phyloP scores from a whole-genome alignment of 2,329 filamentous ascomycete genomes.

The Aspergillus piperis region DNA sequence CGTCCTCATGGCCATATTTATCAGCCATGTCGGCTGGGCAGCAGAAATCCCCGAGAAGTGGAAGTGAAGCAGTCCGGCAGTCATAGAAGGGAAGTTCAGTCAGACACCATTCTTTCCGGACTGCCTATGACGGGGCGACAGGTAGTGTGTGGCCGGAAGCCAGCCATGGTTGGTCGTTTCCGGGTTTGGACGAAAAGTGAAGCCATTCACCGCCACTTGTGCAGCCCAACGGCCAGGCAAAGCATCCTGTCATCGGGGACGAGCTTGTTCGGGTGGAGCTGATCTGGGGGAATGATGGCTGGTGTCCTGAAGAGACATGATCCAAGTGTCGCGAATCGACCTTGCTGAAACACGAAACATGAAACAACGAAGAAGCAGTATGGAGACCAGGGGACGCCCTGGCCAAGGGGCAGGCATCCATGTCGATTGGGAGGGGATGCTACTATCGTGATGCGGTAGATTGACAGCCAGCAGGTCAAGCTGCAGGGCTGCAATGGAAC shows the following conservation, averaged over 20 bases:
- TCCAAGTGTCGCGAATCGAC: conserved; percentile 1
- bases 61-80: conserved; percentile 1
- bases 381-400: not conserved
- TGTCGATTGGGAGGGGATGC: not conserved
- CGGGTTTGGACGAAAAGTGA: conserved; percentile 5
- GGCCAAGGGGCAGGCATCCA: not conserved
- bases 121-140: conserved; percentile 15
- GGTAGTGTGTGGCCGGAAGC: not conserved
- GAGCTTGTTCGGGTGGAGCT: not conserved
- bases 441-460: not conserved
- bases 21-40: not conserved
- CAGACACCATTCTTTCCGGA: not conserved
- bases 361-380: not conserved
- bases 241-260: not conserved
- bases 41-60: conserved; percentile 1
- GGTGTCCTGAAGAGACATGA: not conserved
- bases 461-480: not conserved
- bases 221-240: conserved; percentile 5
- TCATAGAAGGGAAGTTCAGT: not conserved
- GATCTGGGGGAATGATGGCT: too few relatives aligned
- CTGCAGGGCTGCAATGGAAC: not conserved
- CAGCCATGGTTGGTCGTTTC: conserved; percentile 5
- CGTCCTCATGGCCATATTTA: not conserved
- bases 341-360: not conserved
- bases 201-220: conserved; percentile 12